Conservation (phyloP, 1,139 yeast genomes). For the Taiozyma sp. region DNA sequence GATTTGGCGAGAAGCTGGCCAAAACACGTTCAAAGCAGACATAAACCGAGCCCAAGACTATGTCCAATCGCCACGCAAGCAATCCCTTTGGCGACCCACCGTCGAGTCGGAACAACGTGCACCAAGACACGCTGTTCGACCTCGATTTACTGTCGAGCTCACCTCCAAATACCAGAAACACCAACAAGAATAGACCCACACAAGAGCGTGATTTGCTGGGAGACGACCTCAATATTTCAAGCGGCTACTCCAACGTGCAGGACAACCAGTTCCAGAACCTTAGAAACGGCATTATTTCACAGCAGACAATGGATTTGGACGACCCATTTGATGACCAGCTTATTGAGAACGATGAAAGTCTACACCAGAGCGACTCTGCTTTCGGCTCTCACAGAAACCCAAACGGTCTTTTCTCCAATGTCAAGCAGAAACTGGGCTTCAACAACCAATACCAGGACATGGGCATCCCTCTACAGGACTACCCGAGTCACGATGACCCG, state of each 20-base stretch:
- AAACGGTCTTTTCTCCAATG: conserved; percentile 15
- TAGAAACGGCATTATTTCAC: conserved; percentile 23
- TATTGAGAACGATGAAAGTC: conserved; percentile 26
- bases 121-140: conserved; percentile 26
- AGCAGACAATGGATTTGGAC: conserved; percentile 29
- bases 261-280: conserved; percentile 14
- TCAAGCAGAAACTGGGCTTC: conserved; percentile 20
- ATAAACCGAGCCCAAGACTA: neutral
- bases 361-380: conserved; percentile 7
- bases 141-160: conserved; percentile 23
- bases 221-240: conserved; percentile 8
- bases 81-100: conserved; percentile 1
- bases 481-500: conserved; percentile 24
- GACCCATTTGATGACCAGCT: conserved; percentile 29
- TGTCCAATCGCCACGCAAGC: neutral
- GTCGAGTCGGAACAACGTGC: neutral
- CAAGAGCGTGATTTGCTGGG: conserved; percentile 15
- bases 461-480: conserved; percentile 28
- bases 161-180: conserved; percentile 2
- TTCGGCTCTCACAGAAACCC: conserved; percentile 4
- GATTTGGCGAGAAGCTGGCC: neutral
- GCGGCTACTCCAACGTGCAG: conserved; percentile 9
- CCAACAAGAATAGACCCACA: conserved; percentile 6
- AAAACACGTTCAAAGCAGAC: neutral
- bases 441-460: conserved; percentile 25